Percentiles rank a stretch among this genome's conserved stretches.
phyloP scores from a whole-genome alignment of 768 basidiomycete species.

The Pluteus cervinus region DNA sequence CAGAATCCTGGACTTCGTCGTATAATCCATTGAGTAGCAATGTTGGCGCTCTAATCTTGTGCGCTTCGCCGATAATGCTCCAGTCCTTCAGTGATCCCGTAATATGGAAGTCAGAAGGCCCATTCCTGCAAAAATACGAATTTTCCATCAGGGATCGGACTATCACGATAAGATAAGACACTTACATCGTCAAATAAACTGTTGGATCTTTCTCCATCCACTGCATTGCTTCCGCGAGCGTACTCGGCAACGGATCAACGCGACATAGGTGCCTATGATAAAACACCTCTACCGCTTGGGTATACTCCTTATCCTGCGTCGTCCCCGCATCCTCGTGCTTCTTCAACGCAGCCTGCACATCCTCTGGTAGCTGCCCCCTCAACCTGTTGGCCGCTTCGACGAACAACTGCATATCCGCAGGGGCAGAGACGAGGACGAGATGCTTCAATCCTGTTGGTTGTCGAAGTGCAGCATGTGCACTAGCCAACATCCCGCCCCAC shows the following conservation, averaged over 20 bases:
- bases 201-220: conserved; percentile 15
- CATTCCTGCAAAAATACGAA: conserved; percentile 4
- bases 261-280: conserved; percentile 15
- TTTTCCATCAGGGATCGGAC: conserved; percentile 11
- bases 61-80: conserved; percentile 37
- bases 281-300: conserved; percentile 11
- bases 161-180: conserved; percentile 12
- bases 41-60: conserved; percentile 30
- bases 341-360: conserved; percentile 2
- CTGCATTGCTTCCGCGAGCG: conserved; percentile 11
- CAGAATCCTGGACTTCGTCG: conserved; percentile 35
- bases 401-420: conserved; percentile 18
- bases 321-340: no score
- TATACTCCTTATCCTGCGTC: conserved; percentile 8
- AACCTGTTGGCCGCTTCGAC: conserved; percentile 14
- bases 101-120: no score
- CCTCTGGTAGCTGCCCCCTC: conserved; percentile 8
- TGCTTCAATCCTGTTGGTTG: conserved; percentile 28
- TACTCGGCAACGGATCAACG: conserved; percentile 9
- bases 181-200: conserved; percentile 16
- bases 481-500: conserved; percentile 47
- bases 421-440: conserved; percentile 20
- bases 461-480: conserved; percentile 27
- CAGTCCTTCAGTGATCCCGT: conserved; percentile 38
- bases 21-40: conserved; percentile 36